Conservation (phyloP, 768 basidiomycete species). For the Pleurotus djamor region DNA sequence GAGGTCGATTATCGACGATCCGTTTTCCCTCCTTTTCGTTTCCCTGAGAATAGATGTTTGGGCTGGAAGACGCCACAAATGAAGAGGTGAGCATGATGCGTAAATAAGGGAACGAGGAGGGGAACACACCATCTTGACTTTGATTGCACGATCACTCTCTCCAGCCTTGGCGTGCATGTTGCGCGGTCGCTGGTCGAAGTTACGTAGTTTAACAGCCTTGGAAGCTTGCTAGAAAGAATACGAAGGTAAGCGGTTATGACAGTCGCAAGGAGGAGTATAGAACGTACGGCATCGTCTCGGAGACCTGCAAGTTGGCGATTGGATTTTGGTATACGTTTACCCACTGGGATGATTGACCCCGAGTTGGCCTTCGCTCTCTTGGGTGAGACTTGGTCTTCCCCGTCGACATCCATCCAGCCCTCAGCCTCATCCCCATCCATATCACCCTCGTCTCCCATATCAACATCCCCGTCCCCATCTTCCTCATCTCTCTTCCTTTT, state of each 20-base stretch:
- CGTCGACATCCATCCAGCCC: slow-evolving; percentile 57
- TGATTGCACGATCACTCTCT: slow-evolving; percentile 84
- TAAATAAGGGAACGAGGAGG: neutral
- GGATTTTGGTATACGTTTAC: slow-evolving; percentile 57
- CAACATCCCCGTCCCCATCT: slow-evolving; percentile 61
- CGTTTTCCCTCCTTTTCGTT: slow-evolving; percentile 84
- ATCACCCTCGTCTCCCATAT: slow-evolving; percentile 40
- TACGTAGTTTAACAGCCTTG: slow-evolving; percentile 79
- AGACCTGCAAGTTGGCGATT: slow-evolving; percentile 80
- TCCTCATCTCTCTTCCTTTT: slow-evolving; percentile 65
- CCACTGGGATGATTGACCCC: slow-evolving; percentile 49
- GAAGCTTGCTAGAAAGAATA: slow-evolving; percentile 59
- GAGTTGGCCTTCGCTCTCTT: slow-evolving; percentile 66
- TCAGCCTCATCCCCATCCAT: slow-evolving; percentile 41
- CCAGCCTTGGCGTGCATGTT: slow-evolving; percentile 90
- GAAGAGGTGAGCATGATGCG: neutral
- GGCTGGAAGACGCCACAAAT: slow-evolving; percentile 46
- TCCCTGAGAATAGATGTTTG: slow-evolving; percentile 83
- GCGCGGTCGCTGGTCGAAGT: slow-evolving; percentile 82
- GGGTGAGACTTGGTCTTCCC: slow-evolving; percentile 43
- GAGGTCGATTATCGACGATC: slow-evolving; percentile 53
- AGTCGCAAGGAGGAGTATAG: neutral
- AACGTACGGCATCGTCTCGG: slow-evolving; percentile 67
- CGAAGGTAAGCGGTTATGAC: neutral
- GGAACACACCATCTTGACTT: slow-evolving; percentile 74